These are phyloP conservation scores for Colletotrichum karsti DNA, from an alignment of 2,329 filamentous ascomycete species.

Conservation along the genomic window DNA sequence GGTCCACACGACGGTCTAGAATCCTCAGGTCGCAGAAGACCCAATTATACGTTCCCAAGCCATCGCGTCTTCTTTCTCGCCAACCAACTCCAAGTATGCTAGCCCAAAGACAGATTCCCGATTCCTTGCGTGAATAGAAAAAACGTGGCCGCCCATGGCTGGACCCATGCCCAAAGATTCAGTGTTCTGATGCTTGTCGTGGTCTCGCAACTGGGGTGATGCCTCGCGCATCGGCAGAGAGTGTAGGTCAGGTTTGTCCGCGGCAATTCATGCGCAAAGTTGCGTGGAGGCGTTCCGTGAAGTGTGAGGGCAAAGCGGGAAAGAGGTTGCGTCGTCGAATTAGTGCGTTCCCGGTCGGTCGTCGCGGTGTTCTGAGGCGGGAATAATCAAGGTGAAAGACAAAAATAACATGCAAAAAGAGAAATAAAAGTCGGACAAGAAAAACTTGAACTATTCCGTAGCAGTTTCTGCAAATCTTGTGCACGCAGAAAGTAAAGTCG, in stretches of 20 bases:
- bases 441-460: conserved; percentile 12
- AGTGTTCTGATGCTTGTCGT: not conserved
- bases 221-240: not conserved
- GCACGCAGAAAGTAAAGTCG: conserved; percentile 20
- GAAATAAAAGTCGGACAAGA: conserved; percentile 23
- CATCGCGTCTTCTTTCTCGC: not conserved
- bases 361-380: not conserved
- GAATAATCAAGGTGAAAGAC: conserved; percentile 1
- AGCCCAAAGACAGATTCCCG: not conserved
- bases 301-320: too few relatives aligned
- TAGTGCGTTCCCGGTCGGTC: too few relatives aligned
- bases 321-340: not conserved
- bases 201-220: not conserved
- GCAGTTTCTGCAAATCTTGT: conserved; percentile 22
- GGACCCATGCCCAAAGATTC: not conserved
- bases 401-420: conserved; percentile 20
- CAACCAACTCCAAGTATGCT: not conserved
- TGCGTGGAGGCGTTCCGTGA: too few relatives aligned
- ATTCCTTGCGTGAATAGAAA: not conserved
- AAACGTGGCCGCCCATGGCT: not conserved
- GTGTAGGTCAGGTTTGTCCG: too few relatives aligned
- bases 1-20: not conserved
- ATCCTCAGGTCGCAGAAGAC: not conserved
- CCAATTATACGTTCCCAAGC: not conserved
- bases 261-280: too few relatives aligned